Percentiles rank a stretch among this genome's conserved stretches.
These are phyloP conservation scores for Rhynchospora breviuscula DNA, from an alignment of 176 grass and related monocot species.

Conservation along the genomic window DNA sequence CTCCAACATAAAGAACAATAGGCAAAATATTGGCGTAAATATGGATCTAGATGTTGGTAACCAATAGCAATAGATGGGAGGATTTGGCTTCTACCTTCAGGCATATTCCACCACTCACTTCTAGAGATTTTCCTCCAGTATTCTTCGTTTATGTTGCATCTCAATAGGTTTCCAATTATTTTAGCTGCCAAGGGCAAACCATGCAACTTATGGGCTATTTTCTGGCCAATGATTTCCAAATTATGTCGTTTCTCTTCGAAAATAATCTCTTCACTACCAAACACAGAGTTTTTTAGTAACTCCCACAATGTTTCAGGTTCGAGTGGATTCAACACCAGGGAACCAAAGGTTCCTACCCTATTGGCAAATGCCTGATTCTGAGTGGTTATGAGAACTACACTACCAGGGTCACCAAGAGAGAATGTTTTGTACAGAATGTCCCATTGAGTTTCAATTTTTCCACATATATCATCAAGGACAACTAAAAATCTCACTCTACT, in stretches of 20 bases:
- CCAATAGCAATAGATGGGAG: conserved; percentile 25
- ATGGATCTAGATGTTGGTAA: conserved; percentile 26
- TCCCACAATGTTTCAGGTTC: background rate
- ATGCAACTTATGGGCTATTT: background rate
- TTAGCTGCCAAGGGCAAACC: conserved; percentile 25
- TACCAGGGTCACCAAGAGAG: background rate
- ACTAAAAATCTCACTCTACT: too few relatives aligned
- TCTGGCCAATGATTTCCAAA: background rate
- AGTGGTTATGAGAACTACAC: conserved; percentile 31
- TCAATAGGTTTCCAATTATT: conserved; percentile 18
- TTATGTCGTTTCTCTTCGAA: background rate
- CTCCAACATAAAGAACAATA: too few relatives aligned
- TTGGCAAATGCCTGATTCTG: conserved; percentile 11
- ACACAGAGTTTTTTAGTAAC: conserved; percentile 9
- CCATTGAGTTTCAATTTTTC: too few relatives aligned
- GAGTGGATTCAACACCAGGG: conserved; percentile 16
- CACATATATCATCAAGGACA: too few relatives aligned
- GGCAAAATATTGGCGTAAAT: conserved; percentile 33
- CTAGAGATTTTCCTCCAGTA: conserved; percentile 1
- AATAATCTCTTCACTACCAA: background rate
- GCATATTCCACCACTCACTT: conserved; percentile 44
- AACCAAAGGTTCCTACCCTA: conserved; percentile 7
- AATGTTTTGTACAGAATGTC: too few relatives aligned
- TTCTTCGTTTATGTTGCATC: background rate
- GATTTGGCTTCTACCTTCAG: background rate